Evolutionary conservation across 2,329 filamentous ascomycete genomes (phyloP).

Genomic region (Neocucurbitaria cava): DNA sequence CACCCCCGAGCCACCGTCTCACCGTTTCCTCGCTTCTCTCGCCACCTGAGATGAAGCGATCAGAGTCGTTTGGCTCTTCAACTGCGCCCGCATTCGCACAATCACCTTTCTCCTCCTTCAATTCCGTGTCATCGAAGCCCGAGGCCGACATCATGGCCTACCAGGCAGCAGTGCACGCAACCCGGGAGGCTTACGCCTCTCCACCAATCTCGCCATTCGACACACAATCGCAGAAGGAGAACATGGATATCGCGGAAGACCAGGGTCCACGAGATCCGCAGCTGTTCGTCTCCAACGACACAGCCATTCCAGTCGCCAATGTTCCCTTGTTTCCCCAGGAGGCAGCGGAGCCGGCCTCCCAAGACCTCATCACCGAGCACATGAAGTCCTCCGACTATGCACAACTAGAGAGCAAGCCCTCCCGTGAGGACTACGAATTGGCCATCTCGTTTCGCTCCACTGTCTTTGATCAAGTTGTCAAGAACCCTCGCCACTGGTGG

Average conservation of each 20-base stretch:
- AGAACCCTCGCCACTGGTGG: conserved; percentile 52
- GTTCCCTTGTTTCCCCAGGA: conserved; percentile 47
- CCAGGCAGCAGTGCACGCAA: conserved; percentile 30
- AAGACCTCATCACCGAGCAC: conserved; percentile 42
- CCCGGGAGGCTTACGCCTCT: conserved; percentile 45
- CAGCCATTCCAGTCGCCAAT: conserved; percentile 37
- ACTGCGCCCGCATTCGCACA: conserved; percentile 26
- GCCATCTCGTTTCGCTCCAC: conserved; percentile 42
- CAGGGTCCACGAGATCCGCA: conserved; percentile 44
- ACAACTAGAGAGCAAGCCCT: conserved; percentile 38
- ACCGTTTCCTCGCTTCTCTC: conserved; percentile 50
- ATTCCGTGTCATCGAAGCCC: conserved; percentile 32
- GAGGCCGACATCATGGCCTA: conserved; percentile 21
- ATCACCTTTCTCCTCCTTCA: conserved; percentile 37
- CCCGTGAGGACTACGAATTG: conserved; percentile 48
- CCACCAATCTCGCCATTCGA: conserved; percentile 51
- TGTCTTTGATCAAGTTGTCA: conserved; percentile 38
- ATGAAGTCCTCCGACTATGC: conserved; percentile 43
- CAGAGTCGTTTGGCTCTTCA: conserved; percentile 49
- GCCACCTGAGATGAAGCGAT: conserved; percentile 50
- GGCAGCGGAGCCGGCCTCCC: conserved; percentile 27
- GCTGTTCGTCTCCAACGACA: conserved; percentile 41
- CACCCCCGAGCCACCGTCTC: conserved; percentile 40
- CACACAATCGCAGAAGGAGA: conserved; percentile 45
- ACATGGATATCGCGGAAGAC: conserved; percentile 38